These are phyloP conservation scores for Mortierella hygrophila DNA, from an alignment of 192 early-diverging fungal genomes.

Conservation along the genomic window DNA sequence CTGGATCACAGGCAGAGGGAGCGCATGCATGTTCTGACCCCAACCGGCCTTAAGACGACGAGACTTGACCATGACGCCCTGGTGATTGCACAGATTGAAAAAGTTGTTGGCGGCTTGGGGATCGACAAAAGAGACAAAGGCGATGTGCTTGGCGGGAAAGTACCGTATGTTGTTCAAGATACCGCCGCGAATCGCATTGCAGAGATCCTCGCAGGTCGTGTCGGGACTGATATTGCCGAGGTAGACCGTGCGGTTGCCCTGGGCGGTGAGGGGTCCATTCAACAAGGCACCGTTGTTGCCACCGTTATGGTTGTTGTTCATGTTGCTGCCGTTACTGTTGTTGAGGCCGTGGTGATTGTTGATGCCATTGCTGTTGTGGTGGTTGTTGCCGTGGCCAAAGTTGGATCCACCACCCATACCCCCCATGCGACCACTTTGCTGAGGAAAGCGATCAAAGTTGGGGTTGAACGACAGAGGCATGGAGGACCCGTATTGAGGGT, in stretches of 20 bases:
- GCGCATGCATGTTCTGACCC: conserved; percentile 75
- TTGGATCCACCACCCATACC: conserved; percentile 23
- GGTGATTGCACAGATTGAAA: conserved; percentile 65
- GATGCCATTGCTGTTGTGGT: background rate
- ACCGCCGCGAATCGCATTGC: conserved; percentile 90
- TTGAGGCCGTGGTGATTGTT: conserved; percentile 14
- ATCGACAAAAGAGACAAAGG: conserved; percentile 89
- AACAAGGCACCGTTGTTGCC: conserved; percentile 26
- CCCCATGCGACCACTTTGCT: conserved; percentile 28
- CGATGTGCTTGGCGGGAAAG: conserved; percentile 81
- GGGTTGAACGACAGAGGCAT: conserved; percentile 38
- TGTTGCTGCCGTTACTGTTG: conserved; percentile 12
- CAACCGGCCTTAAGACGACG: conserved; percentile 85
- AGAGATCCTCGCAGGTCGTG: conserved; percentile 83
- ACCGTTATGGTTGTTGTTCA: conserved; percentile 11
- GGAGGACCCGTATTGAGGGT: conserved; percentile 24
- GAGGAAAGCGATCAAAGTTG: conserved; percentile 51
- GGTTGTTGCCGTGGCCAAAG: conserved; percentile 21
- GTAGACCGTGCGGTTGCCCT: conserved; percentile 86
- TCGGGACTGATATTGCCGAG: conserved; percentile 85
- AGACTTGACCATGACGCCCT: conserved; percentile 77
- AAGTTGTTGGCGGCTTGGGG: conserved; percentile 75
- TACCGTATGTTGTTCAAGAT: conserved; percentile 84
- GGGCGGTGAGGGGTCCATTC: conserved; percentile 29
- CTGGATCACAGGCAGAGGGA: conserved; percentile 65